These are phyloP conservation scores for Suillus subluteus DNA, from an alignment of 768 basidiomycete species.

Conservation along the genomic window DNA sequence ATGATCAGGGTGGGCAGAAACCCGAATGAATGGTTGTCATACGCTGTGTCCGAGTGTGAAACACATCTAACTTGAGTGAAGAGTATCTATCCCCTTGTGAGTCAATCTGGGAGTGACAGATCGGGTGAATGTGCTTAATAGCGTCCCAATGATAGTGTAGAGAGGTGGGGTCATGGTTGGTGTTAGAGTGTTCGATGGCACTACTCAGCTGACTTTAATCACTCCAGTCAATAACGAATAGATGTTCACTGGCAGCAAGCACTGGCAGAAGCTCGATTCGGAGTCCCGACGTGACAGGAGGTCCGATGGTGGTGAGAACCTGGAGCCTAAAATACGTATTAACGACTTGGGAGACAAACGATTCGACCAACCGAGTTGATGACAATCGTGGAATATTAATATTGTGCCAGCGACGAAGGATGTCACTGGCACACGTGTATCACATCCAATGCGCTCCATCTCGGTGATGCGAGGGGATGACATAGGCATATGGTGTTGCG, in stretches of 20 bases:
- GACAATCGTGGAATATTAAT: no score
- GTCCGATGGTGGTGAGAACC: background rate
- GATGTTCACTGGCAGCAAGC: background rate
- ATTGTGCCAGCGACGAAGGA: no score
- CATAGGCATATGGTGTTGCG: no score
- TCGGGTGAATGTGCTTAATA: constrained; percentile 38
- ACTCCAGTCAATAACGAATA: background rate
- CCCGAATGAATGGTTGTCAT: constrained; percentile 33
- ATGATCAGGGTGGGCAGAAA: constrained; percentile 33
- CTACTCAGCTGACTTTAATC: background rate
- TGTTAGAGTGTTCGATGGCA: background rate
- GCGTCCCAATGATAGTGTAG: constrained; percentile 36
- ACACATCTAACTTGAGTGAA: constrained; percentile 29
- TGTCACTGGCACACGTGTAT: no score
- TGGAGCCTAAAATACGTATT: background rate
- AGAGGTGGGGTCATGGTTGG: constrained; percentile 20
- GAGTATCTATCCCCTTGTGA: constrained; percentile 30
- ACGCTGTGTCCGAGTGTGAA: constrained; percentile 33
- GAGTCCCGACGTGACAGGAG: background rate
- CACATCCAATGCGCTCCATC: no score
- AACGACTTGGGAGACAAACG: no score
- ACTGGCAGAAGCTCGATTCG: background rate
- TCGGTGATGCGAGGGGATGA: no score
- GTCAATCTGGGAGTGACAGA: constrained; percentile 32
- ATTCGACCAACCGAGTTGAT: no score